Percentiles rank a stretch among this genome's conserved stretches.
Conservation (phyloP, 805 yeast species). For the Kluyveromyces dobzhanskii region DNA sequence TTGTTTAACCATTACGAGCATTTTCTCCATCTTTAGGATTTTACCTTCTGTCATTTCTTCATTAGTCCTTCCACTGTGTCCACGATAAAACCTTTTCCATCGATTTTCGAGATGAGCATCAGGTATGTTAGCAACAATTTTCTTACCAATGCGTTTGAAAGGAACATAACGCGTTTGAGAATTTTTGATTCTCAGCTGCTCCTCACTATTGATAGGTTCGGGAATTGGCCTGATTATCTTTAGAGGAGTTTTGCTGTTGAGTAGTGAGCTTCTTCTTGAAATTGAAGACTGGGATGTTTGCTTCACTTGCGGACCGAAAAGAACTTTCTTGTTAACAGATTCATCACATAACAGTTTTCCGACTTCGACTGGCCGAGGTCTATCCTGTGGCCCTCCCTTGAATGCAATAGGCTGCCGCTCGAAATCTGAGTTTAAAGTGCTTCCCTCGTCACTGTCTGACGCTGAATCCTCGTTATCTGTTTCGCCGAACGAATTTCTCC, state of each 20-base stretch:
- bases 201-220: background rate
- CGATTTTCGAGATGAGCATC: background rate
- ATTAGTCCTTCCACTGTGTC: background rate
- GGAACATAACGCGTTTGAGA: background rate
- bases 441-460: too few species aligned
- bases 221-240: background rate
- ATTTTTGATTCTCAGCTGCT: background rate
- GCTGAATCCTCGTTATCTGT: too few species aligned
- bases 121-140: background rate
- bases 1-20: constrained; percentile 55
- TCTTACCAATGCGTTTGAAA: background rate
- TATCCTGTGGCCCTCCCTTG: too few species aligned
- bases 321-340: background rate
- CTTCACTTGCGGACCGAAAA: background rate
- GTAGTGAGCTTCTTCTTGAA: background rate
- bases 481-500: too few species aligned
- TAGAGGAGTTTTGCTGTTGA: background rate
- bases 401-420: too few species aligned
- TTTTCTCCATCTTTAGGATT: constrained; percentile 54
- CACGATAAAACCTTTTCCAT: background rate
- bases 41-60: constrained; percentile 40
- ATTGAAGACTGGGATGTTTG: background rate
- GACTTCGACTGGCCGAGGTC: too few species aligned
- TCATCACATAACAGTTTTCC: too few species aligned
- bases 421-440: too few species aligned